phyloP scores from a whole-genome alignment of 805 yeast species.

The Myxozyma kluyveri region DNA sequence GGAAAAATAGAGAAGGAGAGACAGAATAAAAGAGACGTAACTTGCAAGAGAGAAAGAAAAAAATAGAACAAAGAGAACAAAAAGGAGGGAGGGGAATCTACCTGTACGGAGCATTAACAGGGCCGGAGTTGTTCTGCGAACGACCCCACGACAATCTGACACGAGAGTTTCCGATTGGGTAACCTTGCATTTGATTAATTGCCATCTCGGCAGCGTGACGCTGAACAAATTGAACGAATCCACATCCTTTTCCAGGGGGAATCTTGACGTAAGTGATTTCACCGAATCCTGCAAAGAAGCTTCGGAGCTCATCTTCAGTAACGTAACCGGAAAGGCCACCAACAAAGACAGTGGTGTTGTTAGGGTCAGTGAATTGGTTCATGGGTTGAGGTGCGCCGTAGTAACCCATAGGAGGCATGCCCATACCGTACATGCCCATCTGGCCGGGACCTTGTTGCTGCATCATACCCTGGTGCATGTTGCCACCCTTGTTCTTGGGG shows the following conservation, averaged over 20 bases:
- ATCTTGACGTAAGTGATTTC: conserved; percentile 72
- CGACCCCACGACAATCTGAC: conserved; percentile 89
- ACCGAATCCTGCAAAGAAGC: conserved; percentile 66
- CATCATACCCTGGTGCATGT: conserved; percentile 33
- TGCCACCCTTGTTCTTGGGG: conserved; percentile 44
- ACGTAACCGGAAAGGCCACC: conserved; percentile 61
- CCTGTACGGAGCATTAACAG: conserved; percentile 36
- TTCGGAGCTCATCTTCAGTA: conserved; percentile 59
- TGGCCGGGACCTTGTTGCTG: conserved; percentile 33
- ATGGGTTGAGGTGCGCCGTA: conserved; percentile 38
- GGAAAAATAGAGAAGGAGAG: conserved; percentile 11
- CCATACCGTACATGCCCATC: conserved; percentile 35
- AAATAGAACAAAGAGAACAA: not conserved
- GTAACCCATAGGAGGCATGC: conserved; percentile 36
- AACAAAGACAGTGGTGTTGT: conserved; percentile 72
- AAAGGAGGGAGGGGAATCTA: conserved; percentile 18
- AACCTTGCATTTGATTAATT: conserved; percentile 84
- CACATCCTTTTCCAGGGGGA: conserved; percentile 80
- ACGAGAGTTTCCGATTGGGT: conserved; percentile 77
- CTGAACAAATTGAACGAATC: conserved; percentile 77
- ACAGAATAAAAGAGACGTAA: conserved; percentile 1
- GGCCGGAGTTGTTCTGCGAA: conserved; percentile 41
- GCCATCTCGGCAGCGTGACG: conserved; percentile 84
- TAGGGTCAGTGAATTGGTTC: conserved; percentile 70
- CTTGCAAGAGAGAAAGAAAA: not conserved